phyloP scores from a whole-genome alignment of 2,329 filamentous ascomycete genomes.

The Botrytis sinoallii region DNA sequence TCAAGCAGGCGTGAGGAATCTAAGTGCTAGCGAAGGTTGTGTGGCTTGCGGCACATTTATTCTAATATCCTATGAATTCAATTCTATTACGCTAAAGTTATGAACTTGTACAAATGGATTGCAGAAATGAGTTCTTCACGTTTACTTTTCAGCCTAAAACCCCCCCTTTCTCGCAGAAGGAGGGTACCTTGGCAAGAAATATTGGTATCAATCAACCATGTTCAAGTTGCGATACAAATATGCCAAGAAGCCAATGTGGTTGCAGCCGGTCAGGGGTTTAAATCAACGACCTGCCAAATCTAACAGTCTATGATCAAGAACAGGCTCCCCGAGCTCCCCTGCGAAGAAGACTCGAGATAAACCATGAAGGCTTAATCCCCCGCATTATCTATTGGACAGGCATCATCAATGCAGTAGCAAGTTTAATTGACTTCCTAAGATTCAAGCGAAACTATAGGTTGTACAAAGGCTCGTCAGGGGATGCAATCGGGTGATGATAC shows the following conservation, averaged over 20 bases:
- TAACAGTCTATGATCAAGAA: neutral
- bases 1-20: neutral
- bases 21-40: neutral
- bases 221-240: neutral
- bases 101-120: neutral
- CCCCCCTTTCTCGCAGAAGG: neutral
- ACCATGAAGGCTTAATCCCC: neutral
- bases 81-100: neutral
- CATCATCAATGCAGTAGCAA: neutral
- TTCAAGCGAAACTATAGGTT: neutral
- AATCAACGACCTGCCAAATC: slow-evolving; percentile 11
- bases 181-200: neutral
- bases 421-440: neutral
- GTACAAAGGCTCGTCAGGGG: slow-evolving; percentile 11
- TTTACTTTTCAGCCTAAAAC: neutral
- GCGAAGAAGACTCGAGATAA: neutral
- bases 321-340: neutral
- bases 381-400: slow-evolving; percentile 2
- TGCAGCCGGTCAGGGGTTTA: neutral
- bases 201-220: neutral
- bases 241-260: neutral
- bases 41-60: neutral
- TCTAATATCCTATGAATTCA: neutral
- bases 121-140: neutral
- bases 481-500: slow-evolving; percentile 11